Base-by-base conservation (phyloP, 192 early-diverging fungal species). In the Paraglomus brasilianum region DNA sequence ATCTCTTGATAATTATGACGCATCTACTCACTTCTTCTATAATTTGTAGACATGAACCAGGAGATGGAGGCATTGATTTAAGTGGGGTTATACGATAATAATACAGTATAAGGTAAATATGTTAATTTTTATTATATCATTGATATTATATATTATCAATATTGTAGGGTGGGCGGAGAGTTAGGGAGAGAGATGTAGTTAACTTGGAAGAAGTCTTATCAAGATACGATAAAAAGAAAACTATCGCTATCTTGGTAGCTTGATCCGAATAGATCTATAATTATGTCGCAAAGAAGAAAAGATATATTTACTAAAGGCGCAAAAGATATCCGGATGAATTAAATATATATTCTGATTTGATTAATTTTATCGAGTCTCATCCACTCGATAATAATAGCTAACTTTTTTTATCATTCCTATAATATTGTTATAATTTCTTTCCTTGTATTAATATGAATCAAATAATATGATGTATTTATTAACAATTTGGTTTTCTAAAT, bases 291-390 rank as follows among this genome's bases (percentile, higher is more conserved):
- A 30, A 3, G 30, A 30, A 3, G 30, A 30, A 46, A 8, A 5
- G 19, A n/a, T 19, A 45, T 13, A 21, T 62, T 62, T 62, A 45
- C 60, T 45, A 9, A 21, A 9, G 5, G 5, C 46, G 15, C 43
- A 62, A 45, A 1, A 62, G 21, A 62, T 45, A 62, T 62, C 42
- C 60, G 2, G 60, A 62, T 62, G n/a, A 62, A 9, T 15, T n/a
- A 44, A 62, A 46, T 62, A 2, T 62, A 2, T 11, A 62, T 24
- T 45, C 60, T 3, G 60, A 62, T 62, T 45, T 62, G 6, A 45
- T 62, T 45, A 10, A 45, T 19, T 62, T 62, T 17, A 19, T 62
- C 30, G 30, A 30, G 30, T 30, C 30, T 30, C 30, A 30, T 30
- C 30, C 30, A 3, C 30, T 30, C 30, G 30, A 30, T 30, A 30